These are phyloP conservation scores for Metroxylon sagu DNA, from an alignment of 176 grass and related monocot genomes.

Conservation along the genomic window DNA sequence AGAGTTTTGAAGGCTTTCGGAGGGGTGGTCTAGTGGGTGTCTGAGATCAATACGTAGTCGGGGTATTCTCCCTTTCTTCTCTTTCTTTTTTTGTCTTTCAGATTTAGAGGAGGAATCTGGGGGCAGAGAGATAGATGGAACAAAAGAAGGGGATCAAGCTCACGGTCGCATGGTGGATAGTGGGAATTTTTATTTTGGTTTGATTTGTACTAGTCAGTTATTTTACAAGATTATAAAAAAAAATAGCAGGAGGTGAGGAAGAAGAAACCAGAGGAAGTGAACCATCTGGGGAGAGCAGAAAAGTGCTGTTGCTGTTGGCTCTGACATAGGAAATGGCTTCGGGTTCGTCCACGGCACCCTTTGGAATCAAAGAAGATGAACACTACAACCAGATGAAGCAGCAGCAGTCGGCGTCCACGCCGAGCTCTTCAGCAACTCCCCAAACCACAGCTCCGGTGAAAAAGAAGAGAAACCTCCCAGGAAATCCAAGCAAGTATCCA, in stretches of 20 bases:
- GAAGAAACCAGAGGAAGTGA: not conserved
- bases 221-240: not conserved
- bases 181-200: not conserved
- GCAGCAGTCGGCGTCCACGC: constrained; percentile 19
- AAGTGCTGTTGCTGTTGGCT: not conserved
- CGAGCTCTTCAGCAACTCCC: constrained; percentile 20
- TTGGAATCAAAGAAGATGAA: constrained; percentile 9
- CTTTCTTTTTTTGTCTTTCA: constrained; percentile 18
- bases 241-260: not conserved
- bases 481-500: constrained; percentile 50
- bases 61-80: constrained; percentile 27
- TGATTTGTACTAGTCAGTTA: constrained; percentile 2
- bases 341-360: constrained; percentile 5
- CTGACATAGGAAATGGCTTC: not conserved
- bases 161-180: not conserved
- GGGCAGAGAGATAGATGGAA: not conserved
- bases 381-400: not conserved
- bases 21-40: constrained; percentile 39
- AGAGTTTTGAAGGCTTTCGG: constrained; percentile 55
- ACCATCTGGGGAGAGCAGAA: not conserved
- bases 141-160: not conserved
- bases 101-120: not conserved
- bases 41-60: constrained; percentile 40
- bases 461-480: constrained; percentile 85
- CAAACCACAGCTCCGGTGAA: constrained; percentile 44